Evolutionary conservation across 305 asterid species (phyloP), one percentile per base, ranked within the genome.

Genomic region (Rubia balearica): DNA sequence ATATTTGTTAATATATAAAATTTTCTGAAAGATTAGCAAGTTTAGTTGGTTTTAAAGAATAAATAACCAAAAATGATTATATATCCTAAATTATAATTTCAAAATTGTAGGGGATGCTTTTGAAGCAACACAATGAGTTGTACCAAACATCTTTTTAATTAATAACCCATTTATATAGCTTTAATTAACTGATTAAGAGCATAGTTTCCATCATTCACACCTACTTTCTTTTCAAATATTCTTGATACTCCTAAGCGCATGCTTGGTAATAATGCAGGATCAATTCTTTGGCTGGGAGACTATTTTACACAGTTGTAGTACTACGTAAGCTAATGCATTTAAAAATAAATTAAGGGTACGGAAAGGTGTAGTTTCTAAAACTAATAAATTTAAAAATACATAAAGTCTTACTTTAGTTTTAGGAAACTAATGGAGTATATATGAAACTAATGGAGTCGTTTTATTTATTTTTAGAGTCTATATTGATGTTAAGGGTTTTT

Each of bases 221-320:
- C 66, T 66, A 73, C 75, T 79, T 69, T 66, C 45, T 63, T 63
- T 10, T 13, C 30, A 63, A 63, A 6, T 40, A 68, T 66, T 75
- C 38, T 64, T 73, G 76, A 36, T 6, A 53, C 67, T 82, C 68
- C 64, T 51, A 55, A 42, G 64, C 61, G 81, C 76, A 70, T 78
- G 76, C 81, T 75, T 74, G 70, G 76, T 60, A 33, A 79, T 75
- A 16, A 75, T 72, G 75, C 65, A 19, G 63, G 38, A 57, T 57
- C 38, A 57, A 71, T 64, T 43, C 33, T 30, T 43, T 17, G 70
- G 36, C 43, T 40, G 40, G 14, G 27, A 16, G 43, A 7, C 24
- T 53, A 51, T 17, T 6, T 36, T 36, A 36, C 40, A 36, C 40
- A 36, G 40, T 36, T 36, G 7, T 36, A 36, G 40, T 36, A 36